These are phyloP conservation scores for Apiospora pterosperma DNA, from an alignment of 2,329 filamentous ascomycete species.

Conservation along the genomic window DNA sequence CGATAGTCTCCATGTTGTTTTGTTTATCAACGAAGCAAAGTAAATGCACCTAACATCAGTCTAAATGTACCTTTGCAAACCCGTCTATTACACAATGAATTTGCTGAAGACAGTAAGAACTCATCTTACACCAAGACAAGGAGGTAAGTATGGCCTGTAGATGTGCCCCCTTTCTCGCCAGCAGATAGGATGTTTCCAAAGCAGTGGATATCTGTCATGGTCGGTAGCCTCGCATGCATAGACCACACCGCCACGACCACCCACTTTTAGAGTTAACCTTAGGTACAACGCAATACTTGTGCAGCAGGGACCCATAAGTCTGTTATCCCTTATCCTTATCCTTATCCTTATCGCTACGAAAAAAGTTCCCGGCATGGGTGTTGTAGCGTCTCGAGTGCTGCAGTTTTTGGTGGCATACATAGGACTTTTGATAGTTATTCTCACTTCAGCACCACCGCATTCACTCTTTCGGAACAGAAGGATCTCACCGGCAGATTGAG, in stretches of 20 bases:
- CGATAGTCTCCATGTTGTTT: too few relatives aligned
- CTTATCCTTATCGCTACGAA: neutral
- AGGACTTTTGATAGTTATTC: neutral
- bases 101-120: neutral
- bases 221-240: neutral
- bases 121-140: neutral
- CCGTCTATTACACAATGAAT: neutral
- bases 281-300: too few relatives aligned
- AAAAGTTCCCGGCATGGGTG: neutral
- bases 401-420: neutral
- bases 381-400: neutral
- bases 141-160: neutral
- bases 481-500: neutral
- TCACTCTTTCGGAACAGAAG: neutral
- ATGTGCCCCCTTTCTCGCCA: neutral
- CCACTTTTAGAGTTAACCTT: too few relatives aligned
- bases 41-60: too few relatives aligned
- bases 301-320: neutral
- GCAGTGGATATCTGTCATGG: neutral
- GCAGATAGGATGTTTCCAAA: neutral
- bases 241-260: neutral
- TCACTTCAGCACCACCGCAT: neutral
- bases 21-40: neutral
- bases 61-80: neutral
- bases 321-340: neutral